Evolutionary conservation across 768 basidiomycete genomes (phyloP).

Genomic region (Amylocystis lapponica): DNA sequence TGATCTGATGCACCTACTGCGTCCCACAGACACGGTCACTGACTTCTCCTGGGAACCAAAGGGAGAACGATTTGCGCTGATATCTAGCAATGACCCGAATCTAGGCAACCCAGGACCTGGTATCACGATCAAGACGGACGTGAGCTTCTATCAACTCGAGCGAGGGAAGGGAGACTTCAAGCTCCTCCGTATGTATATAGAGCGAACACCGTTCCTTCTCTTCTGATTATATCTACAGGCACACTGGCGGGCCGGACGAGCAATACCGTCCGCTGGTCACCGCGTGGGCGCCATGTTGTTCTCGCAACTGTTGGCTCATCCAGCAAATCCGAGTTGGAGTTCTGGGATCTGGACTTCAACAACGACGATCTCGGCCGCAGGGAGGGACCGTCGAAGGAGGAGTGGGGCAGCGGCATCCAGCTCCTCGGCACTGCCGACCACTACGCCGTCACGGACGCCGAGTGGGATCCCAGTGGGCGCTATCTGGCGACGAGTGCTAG

Average conservation of each 20-base stretch:
- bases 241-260: slow-evolving; percentile 77
- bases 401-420: slow-evolving; percentile 86
- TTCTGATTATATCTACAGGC: slow-evolving; percentile 35
- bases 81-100: slow-evolving; percentile 92
- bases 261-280: slow-evolving; percentile 96
- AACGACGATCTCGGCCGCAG: slow-evolving; percentile 51
- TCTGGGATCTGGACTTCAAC: slow-evolving; percentile 97
- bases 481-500: slow-evolving; percentile 92
- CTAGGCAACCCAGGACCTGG: slow-evolving; percentile 86
- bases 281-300: slow-evolving; percentile 91
- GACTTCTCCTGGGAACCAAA: slow-evolving; percentile 99
- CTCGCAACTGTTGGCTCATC: slow-evolving; percentile 94
- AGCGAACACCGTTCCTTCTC: too few relatives aligned
- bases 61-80: slow-evolving; percentile 92
- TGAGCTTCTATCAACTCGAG: slow-evolving; percentile 95
- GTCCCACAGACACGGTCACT: slow-evolving; percentile 71
- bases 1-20: background rate
- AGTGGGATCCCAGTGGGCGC: slow-evolving; percentile 97
- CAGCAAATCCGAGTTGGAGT: slow-evolving; percentile 94
- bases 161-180: slow-evolving; percentile 91
- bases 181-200: slow-evolving; percentile 60
- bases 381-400: slow-evolving; percentile 49
- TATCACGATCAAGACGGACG: slow-evolving; percentile 91
- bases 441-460: slow-evolving; percentile 95
- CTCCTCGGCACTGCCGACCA: slow-evolving; percentile 85